Evolutionary conservation across 306 rosid species (phyloP).

Genomic region (cucumber (Cucumis sativus)): Cucumber_9930_V3 NC_026659.2:6069001-6069500

Average conservation of each 20-base stretch:
- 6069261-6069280: constrained; percentile 93
- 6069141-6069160: constrained; percentile 6
- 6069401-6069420: neutral
- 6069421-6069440: neutral
- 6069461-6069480: neutral
- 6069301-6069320: neutral
- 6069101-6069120: constrained; percentile 7
- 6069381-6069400: constrained; percentile 34
- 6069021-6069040: constrained; percentile 18
- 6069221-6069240: constrained; percentile 55
- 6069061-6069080: no score
- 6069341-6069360: constrained; percentile 6
- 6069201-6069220: neutral
- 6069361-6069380: constrained; percentile 17
- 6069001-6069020: neutral
- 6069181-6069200: neutral
- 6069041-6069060: neutral
- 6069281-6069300: constrained; percentile 35
- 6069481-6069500: neutral
- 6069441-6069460: neutral
- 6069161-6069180: constrained; percentile 4
- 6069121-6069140: constrained; percentile 13
- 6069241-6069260: constrained; percentile 49
- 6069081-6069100: neutral
- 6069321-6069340: constrained; percentile 14